Conservation (phyloP, 192 early-diverging fungal genomes). For the Borealophlyctis nickersoniae region DNA sequence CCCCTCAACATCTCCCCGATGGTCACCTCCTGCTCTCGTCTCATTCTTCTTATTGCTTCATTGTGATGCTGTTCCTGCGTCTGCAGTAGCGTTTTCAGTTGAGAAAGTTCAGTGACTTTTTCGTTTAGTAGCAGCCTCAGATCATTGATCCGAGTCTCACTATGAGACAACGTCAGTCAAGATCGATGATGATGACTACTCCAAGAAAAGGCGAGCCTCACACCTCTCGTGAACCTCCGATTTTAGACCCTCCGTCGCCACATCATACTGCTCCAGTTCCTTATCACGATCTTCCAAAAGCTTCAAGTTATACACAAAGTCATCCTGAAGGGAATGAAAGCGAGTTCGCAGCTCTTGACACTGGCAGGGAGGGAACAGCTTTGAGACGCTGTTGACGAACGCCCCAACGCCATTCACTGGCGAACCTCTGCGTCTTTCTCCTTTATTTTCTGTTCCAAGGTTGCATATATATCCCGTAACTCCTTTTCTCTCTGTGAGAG, state of each 20-base stretch:
- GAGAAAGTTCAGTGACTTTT: conserved; percentile 20
- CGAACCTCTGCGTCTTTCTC: conserved; percentile 17
- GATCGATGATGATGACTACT: no score
- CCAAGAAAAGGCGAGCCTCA: not conserved
- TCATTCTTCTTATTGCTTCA: conserved; percentile 26
- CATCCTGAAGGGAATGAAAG: conserved; percentile 25
- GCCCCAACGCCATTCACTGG: no score
- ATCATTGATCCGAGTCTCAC: conserved; percentile 32
- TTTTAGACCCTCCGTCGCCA: conserved; percentile 16
- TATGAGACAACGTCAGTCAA: no score
- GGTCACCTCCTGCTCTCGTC: conserved; percentile 36
- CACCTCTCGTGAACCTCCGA: conserved; percentile 31
- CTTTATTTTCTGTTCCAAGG: conserved; percentile 12
- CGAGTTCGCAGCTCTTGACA: conserved; percentile 7
- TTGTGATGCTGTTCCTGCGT: conserved; percentile 37
- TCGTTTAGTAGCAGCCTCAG: conserved; percentile 31
- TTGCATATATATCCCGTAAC: conserved; percentile 19
- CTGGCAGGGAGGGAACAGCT: no score
- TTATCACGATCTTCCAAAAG: conserved; percentile 38
- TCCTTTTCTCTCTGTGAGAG: conserved; percentile 14
- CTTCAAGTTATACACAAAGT: conserved; percentile 40
- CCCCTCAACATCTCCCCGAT: no score
- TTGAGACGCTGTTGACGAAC: no score
- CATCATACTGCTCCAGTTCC: conserved; percentile 35
- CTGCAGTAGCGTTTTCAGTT: conserved; percentile 21